Evolutionary conservation across 1,284 basidiomycete genomes (phyloP).

Genomic region (Polyporus tsugae): DNA sequence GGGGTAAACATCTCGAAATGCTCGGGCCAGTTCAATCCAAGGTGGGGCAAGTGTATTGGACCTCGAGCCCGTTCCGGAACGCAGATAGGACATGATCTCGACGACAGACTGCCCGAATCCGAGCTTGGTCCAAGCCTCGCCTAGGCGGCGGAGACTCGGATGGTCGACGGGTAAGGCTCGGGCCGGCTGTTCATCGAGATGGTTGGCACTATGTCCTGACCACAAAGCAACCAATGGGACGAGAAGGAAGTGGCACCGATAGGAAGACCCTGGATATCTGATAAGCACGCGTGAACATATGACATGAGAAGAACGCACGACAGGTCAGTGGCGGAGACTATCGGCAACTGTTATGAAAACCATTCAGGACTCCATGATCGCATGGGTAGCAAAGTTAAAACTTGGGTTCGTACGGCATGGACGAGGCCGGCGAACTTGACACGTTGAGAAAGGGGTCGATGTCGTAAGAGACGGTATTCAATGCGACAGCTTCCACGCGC

Average conservation of each 20-base stretch:
- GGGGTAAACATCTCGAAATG: slow-evolving; percentile 42
- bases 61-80: slow-evolving; percentile 14
- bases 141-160: slow-evolving; percentile 40
- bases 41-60: slow-evolving; percentile 34
- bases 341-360: not conserved
- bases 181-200: slow-evolving; percentile 29
- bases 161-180: slow-evolving; percentile 41
- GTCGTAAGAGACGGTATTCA: not conserved
- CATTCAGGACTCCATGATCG: not conserved
- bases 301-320: slow-evolving; percentile 6
- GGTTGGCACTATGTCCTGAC: slow-evolving; percentile 1
- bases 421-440: not conserved
- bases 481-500: not conserved
- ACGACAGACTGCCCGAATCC: slow-evolving; percentile 14
- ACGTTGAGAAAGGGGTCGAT: not conserved
- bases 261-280: slow-evolving; percentile 9
- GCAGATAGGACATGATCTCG: slow-evolving; percentile 19
- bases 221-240: slow-evolving; percentile 19
- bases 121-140: slow-evolving; percentile 28
- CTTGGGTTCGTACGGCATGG: not conserved
- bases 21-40: slow-evolving; percentile 38
- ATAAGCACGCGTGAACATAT: slow-evolving; percentile 26
- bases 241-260: slow-evolving; percentile 5
- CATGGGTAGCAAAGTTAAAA: slow-evolving; percentile 5
- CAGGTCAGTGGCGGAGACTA: not conserved